Base-by-base conservation (phyloP, 306 rosid genomes). In the Hylodesmum podocarpum region DNA sequence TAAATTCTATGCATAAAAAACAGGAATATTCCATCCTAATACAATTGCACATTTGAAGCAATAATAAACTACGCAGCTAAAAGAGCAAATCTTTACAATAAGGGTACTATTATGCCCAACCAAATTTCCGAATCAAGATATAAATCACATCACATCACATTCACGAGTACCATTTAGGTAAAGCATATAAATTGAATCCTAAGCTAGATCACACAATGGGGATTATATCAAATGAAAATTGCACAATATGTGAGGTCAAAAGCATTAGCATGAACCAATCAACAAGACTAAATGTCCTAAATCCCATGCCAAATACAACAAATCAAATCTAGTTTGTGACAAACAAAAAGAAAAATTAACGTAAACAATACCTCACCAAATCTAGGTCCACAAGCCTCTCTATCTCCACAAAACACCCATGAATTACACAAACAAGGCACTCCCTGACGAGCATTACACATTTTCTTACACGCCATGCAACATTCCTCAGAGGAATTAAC, bases 361-460 rank as follows among this genome's bases (percentile, higher is more conserved):
- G n/a, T n/a, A n/a, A 68, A 33, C 77, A 70, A 64, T 89, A 91
- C 97, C 97, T 89, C 97, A 55, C 94, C 94, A 73, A 81, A 87
- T 84, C 88, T 84, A 41, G 82, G 78, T 71, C 97, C 97, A 81
- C 97, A 89, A 14, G 86, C 88, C 59, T 77, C 78, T 76, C 70
- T 87, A 66, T 87, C 76, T 5, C 94, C 94, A 75, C 97, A 91
- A 74, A 81, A 91, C 25, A 91, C 94, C 97, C 97, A 91, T 0
- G 94, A 87, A 79, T 91, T 88, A 77, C 97, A 91, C 69, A 78
- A 65, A 87, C 94, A 89, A 77, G 80, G 29, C 1, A 79, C 88
- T 40, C 76, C 84, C 41, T 61, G 78, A 58, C 70, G 78, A 58
- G 66, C 79, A 18, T 61, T 15, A 72, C 97, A 91, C 92, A 84